Conservation (phyloP, 2,329 filamentous ascomycete species). For the Cladophialophora bantiana region DNA sequence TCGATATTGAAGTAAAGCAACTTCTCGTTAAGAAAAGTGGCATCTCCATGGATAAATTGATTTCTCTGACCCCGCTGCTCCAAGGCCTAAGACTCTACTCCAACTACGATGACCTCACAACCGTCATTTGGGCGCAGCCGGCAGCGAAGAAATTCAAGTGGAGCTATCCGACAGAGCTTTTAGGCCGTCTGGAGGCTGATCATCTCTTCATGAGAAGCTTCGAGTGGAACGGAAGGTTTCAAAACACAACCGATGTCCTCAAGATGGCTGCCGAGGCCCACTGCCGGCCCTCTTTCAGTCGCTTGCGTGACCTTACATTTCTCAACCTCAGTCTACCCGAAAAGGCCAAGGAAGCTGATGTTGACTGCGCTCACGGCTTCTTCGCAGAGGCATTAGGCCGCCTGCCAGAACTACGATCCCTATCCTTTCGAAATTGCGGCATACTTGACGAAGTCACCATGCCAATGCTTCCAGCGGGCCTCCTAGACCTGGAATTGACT, state of each 20-base stretch:
- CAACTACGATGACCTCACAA: slow-evolving; percentile 61
- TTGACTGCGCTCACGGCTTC: slow-evolving; percentile 18
- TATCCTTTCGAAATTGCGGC: slow-evolving; percentile 78
- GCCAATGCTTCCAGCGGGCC: slow-evolving; percentile 68
- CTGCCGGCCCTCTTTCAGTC: slow-evolving; percentile 60
- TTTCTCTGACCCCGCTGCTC: slow-evolving; percentile 71
- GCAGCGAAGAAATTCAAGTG: slow-evolving; percentile 58
- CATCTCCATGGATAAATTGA: slow-evolving; percentile 64
- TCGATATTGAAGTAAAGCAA: slow-evolving; percentile 72
- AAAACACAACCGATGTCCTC: slow-evolving; percentile 45
- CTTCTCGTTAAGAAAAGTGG: slow-evolving; percentile 62
- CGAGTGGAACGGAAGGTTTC: slow-evolving; percentile 64
- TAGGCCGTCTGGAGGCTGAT: slow-evolving; percentile 65
- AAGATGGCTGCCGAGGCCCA: slow-evolving; percentile 62
- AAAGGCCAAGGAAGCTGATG: slow-evolving; percentile 31
- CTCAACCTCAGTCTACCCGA: slow-evolving; percentile 45
- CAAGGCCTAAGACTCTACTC: slow-evolving; percentile 76
- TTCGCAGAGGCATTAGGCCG: slow-evolving; percentile 48
- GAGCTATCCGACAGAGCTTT: slow-evolving; percentile 72
- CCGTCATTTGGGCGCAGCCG: slow-evolving; percentile 42
- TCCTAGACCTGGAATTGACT: slow-evolving; percentile 74
- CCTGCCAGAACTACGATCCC: slow-evolving; percentile 68
- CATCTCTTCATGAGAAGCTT: slow-evolving; percentile 57
- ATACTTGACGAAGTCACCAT: slow-evolving; percentile 73
- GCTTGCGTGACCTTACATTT: slow-evolving; percentile 47